Base-by-base conservation (phyloP, 345 rosid species). In the Capsella bursapastoris region DNA sequence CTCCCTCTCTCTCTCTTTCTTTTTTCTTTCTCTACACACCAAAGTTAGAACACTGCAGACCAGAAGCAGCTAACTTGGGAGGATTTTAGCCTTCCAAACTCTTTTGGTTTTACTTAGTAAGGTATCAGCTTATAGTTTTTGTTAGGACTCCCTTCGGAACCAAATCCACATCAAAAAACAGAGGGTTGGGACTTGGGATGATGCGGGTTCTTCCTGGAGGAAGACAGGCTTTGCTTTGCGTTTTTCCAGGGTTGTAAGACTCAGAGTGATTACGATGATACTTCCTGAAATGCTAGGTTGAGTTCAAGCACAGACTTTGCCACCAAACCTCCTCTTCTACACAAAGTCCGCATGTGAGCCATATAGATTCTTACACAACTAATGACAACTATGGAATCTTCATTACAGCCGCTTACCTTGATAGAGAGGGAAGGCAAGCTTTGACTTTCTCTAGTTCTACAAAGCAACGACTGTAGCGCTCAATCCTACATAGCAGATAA, bases 371-470 rank as follows among this genome's bases (percentile, higher is more conserved):
- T 27, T 15, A 35, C 28, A 59, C 28, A 43, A 49, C 28, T 18
- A 4, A 12, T 71, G 16, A 57, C 5, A 71, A 41, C 43, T 55
- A 57, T n/a, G 64, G 40, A 43, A 32, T 31, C 35, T 57, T 58
- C 34, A 27, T 22, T 40, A 40, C 43, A 40, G 64, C 47, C 12
- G 53, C 34, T 67, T 65, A 89, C 96, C 90, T 86, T 41, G 84
- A 76, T 12, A 95, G 83, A 29, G 81, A 58, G 44, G 91, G 88
- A 78, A 95, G 76, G 62, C 84, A 79, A 53, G 68, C 74, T 72
- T 92, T 95, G 56, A 90, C 87, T 81, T 89, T 92, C 82, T 95
- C 99, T 25, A 95, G 91, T 83, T 95, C 97, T 57, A 90, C 70
- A 69, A 85, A 90, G 86, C 97, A 95, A 57, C 85, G 82, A 79